Percentiles rank a stretch among this genome's conserved stretches.
These are phyloP conservation scores for Aspergillus pseudoviridinutans DNA, from an alignment of 2,329 filamentous ascomycete genomes.

Conservation along the genomic window DNA sequence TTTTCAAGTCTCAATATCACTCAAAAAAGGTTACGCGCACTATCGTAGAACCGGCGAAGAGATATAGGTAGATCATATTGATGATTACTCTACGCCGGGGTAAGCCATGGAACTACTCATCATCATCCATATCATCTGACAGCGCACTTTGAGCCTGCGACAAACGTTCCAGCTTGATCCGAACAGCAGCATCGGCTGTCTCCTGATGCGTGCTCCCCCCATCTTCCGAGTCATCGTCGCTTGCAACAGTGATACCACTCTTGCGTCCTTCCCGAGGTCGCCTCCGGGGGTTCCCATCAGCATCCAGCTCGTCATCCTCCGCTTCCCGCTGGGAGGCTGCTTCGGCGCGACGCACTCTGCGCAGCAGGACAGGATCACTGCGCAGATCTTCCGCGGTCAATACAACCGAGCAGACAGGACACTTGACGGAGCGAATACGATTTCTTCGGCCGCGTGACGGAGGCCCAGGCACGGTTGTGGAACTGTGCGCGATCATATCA, in stretches of 20 bases:
- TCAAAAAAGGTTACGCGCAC: background rate
- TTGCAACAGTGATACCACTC: conserved; percentile 30
- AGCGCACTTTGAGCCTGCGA: conserved; percentile 1
- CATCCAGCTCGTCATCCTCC: conserved; percentile 30
- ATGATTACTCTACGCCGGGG: background rate
- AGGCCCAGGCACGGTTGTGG: conserved; percentile 22
- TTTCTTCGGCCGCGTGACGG: conserved; percentile 12
- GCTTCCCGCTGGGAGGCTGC: conserved; percentile 22
- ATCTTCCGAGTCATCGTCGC: conserved; percentile 25
- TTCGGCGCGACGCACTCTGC: conserved; percentile 35
- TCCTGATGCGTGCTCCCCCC: conserved; percentile 5
- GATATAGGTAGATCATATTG: background rate
- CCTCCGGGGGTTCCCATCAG: conserved; percentile 9
- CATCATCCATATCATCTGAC: background rate
- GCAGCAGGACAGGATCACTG: conserved; percentile 36
- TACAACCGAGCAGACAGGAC: conserved; percentile 39
- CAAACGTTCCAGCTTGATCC: conserved; percentile 16
- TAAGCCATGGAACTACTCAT: background rate
- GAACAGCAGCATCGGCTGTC: conserved; percentile 3
- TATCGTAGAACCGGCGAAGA: background rate
- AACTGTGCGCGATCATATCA: conserved; percentile 39
- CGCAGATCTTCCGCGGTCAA: conserved; percentile 38
- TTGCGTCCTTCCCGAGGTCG: conserved; percentile 12
- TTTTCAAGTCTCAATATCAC: background rate
- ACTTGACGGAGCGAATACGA: conserved; percentile 31